Evolutionary conservation across 768 basidiomycete species (phyloP), one percentile per base, ranked within the genome.

Genomic region (Termitomyces sp.): DNA sequence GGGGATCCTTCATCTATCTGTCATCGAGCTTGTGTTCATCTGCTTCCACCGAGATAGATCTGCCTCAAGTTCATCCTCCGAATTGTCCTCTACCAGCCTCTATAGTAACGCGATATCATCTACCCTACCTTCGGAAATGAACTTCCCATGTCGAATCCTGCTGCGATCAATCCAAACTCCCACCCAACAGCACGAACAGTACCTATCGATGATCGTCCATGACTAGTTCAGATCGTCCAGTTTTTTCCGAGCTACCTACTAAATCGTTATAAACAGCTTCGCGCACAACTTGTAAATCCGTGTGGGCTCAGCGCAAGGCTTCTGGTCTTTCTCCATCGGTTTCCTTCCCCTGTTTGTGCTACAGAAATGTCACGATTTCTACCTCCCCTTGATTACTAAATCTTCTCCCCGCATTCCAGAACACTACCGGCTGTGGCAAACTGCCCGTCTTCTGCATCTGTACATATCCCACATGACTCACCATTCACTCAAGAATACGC

Each of bases 61-160:
- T 59, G 58, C 50, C 53, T 44, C 53, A 30, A 42, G 40, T 53
- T 40, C 27, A n/a, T 53, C 30, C 39, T 34, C 22, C 20, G 48
- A 50, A 24, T 50, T 32, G 10, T 39, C 13, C 51, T 52, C n/a
- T 39, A 26, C 26, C n/a, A 52, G 27, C 51, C 37, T 52, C 51
- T 26, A 51, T 20, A 39, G 24, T 52, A 39, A 52, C 18, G 24
- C 50, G 36, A 39, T 36, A 57, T 45, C 53, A 51, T 58, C 36
- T 48, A 59, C 56, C 64, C 60, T 48, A 47, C 70, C 67, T n/a
- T 71, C 72, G 72, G 72, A 73, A 66, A 73, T 73, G 66, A 73
- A 70, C 58, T 59, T 60, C 66, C 67, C 69, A 66, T 71, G 69
- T 68, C 64, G 20, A 55, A 44, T 62, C 61, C 59, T 62, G 53